These are phyloP conservation scores for Tetraselmis chui DNA, from an alignment of 139 green algal species.

Conservation along the genomic window DNA sequence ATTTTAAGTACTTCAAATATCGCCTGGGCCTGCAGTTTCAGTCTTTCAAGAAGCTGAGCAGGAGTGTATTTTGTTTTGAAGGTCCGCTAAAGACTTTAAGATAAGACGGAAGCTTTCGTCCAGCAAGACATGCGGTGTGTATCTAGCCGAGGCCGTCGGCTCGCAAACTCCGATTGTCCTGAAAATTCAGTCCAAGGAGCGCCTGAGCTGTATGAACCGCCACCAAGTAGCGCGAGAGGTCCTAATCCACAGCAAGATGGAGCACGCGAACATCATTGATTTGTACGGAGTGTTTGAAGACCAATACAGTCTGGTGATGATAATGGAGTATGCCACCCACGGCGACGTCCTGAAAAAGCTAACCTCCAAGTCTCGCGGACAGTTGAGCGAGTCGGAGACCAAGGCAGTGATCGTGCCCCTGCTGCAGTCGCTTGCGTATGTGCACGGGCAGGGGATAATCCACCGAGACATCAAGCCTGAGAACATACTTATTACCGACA, in stretches of 20 bases:
- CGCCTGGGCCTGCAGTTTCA: too few species aligned
- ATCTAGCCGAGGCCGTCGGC: too few species aligned
- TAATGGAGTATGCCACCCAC: not conserved
- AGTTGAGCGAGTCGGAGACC: not conserved
- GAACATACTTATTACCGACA: slow-evolving; percentile 2
- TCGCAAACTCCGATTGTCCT: too few species aligned
- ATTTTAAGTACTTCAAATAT: too few species aligned
- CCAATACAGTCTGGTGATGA: not conserved
- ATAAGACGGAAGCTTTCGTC: too few species aligned
- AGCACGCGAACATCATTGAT: not conserved
- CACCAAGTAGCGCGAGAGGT: not conserved
- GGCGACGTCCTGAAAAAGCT: not conserved
- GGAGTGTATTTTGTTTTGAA: too few species aligned
- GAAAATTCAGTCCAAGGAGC: not conserved
- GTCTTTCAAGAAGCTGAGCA: too few species aligned
- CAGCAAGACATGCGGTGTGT: too few species aligned
- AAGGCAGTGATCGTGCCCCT: not conserved
- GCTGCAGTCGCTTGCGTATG: not conserved
- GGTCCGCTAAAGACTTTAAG: too few species aligned
- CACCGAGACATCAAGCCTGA: slow-evolving; percentile 12
- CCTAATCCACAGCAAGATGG: not conserved
- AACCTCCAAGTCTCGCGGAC: not conserved
- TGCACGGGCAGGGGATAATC: slow-evolving; percentile 9
- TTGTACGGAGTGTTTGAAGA: not conserved
- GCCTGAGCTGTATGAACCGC: not conserved